These are phyloP conservation scores for Verticillium klebahnii DNA, from an alignment of 2,329 filamentous ascomycete genomes.

Conservation along the genomic window DNA sequence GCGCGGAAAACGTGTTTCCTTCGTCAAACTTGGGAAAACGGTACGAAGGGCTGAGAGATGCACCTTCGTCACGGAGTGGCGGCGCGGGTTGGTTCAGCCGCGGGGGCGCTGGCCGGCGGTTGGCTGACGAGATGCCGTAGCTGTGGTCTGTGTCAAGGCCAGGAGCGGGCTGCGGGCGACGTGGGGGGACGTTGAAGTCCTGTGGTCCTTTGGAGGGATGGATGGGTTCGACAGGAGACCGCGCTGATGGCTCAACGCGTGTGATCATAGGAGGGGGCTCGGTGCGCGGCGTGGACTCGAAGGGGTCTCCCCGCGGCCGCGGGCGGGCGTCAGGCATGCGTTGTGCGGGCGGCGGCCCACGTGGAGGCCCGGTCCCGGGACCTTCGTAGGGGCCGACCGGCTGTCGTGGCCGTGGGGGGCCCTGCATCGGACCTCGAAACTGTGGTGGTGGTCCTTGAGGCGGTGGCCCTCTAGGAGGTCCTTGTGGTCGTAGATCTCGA, in stretches of 20 bases:
- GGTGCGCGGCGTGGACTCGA: neutral
- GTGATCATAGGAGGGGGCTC: neutral
- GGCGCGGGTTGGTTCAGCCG: neutral
- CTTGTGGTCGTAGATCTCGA: neutral
- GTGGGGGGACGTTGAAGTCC: neutral
- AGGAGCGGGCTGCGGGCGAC: neutral
- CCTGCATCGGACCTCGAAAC: neutral
- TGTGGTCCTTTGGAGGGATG: constrained; percentile 3
- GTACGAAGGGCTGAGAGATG: neutral
- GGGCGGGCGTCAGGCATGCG: neutral
- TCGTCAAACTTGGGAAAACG: neutral
- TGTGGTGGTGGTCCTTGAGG: neutral
- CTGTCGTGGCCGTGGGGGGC: neutral
- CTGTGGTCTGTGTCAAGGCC: constrained; percentile 6
- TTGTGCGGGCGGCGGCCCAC: neutral
- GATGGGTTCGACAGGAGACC: neutral
- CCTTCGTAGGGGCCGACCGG: neutral
- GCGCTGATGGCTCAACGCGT: neutral
- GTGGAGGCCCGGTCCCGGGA: neutral
- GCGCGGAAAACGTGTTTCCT: neutral
- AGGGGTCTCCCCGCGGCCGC: neutral
- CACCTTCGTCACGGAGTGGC: neutral
- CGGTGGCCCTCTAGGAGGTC: neutral
- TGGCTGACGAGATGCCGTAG: constrained; percentile 11
- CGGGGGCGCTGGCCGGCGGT: constrained; percentile 10